These are phyloP conservation scores for Tetrapisispora iriomotensis DNA, from an alignment of 805 yeast species.

Conservation along the genomic window DNA sequence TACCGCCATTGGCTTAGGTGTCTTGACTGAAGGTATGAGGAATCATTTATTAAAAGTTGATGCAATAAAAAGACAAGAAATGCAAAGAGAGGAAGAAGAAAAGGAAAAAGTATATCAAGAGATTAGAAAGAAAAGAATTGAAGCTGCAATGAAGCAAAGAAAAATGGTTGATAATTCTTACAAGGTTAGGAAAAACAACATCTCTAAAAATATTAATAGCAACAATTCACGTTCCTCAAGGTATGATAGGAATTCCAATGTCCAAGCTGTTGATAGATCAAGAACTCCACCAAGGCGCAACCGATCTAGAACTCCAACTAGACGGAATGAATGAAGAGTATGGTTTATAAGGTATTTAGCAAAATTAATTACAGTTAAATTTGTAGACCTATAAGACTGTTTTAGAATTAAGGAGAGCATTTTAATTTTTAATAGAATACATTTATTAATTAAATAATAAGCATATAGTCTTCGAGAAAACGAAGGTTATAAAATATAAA, in stretches of 20 bases:
- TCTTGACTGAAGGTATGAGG: conserved; percentile 76
- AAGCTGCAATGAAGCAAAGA: background rate
- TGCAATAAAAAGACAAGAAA: conserved; percentile 12
- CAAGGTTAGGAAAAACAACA: too few relatives aligned
- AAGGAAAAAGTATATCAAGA: conserved; percentile 11
- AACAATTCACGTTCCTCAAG: background rate
- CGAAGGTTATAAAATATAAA: background rate
- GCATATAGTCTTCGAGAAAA: conserved; percentile 3
- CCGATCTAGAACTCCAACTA: conserved; percentile 2
- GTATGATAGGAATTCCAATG: background rate
- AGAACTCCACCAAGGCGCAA: conserved; percentile 11
- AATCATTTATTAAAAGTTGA: conserved; percentile 32
- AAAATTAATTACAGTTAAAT: too few relatives aligned
- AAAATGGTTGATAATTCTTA: too few relatives aligned
- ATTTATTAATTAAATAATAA: conserved; percentile 10
- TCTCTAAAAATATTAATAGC: too few relatives aligned
- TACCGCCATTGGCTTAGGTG: conserved; percentile 86
- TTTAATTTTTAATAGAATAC: conserved; percentile 9
- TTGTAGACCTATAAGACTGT: background rate
- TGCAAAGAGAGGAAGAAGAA: conserved; percentile 5
- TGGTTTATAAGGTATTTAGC: conserved; percentile 2
- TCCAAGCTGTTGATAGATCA: background rate
- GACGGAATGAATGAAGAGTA: too few relatives aligned
- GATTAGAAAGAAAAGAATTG: conserved; percentile 3
- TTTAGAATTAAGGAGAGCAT: background rate